Evolutionary conservation across 371 early-diverging fungal species (phyloP).

Genomic region (Mortierella sp.): DNA sequence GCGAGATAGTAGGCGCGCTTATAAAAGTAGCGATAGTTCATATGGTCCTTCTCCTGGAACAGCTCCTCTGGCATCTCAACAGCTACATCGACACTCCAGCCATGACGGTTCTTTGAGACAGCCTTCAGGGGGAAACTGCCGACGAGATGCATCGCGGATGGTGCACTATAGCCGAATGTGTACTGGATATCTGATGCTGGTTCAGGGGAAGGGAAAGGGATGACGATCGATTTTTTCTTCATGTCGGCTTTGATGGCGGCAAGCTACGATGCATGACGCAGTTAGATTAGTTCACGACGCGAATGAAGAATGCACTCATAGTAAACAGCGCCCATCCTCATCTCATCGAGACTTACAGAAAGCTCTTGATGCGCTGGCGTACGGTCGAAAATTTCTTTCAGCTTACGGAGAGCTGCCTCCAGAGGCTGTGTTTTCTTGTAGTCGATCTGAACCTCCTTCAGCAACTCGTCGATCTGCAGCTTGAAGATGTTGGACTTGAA

Average conservation of each 20-base stretch:
- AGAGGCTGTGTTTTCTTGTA: constrained; percentile 75
- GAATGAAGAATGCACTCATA: not conserved
- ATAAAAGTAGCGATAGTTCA: constrained; percentile 95
- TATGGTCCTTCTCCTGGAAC: constrained; percentile 92
- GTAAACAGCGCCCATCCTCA: too few species aligned
- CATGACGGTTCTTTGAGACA: constrained; percentile 66
- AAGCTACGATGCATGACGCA: constrained; percentile 52
- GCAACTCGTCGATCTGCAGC: constrained; percentile 90
- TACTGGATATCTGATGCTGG: constrained; percentile 77
- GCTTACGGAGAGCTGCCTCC: constrained; percentile 78
- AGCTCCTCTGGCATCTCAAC: constrained; percentile 91
- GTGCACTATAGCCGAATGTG: constrained; percentile 82
- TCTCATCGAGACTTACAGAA: constrained; percentile 56
- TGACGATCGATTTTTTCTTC: constrained; percentile 63
- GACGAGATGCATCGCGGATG: constrained; percentile 81
- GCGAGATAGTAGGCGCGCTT: constrained; percentile 95
- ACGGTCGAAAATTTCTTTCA: constrained; percentile 66
- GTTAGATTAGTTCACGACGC: not conserved
- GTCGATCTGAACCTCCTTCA: constrained; percentile 76
- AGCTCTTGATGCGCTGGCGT: constrained; percentile 61
- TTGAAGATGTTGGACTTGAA: constrained; percentile 94
- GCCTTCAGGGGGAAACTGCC: constrained; percentile 92
- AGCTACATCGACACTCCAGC: constrained; percentile 89
- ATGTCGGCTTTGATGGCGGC: constrained; percentile 59
- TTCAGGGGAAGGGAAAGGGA: constrained; percentile 82